These are phyloP conservation scores for Xylaria sp. DNA, from an alignment of 2,329 filamentous ascomycete genomes.

Conservation along the genomic window DNA sequence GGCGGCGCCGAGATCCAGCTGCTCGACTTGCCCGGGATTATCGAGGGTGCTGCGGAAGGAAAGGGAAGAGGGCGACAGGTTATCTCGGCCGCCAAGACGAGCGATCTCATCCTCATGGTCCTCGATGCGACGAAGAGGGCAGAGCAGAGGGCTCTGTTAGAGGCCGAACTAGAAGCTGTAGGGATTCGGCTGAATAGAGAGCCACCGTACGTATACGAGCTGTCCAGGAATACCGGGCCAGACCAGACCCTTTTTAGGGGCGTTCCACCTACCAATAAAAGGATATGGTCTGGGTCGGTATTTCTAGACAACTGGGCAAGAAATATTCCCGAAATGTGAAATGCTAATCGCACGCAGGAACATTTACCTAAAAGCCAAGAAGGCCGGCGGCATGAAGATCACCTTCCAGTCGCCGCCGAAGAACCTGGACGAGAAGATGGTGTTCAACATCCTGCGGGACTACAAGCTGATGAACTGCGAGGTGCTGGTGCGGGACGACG, in stretches of 20 bases:
- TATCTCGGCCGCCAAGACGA: constrained; percentile 97
- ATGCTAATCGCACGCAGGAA: constrained; percentile 60
- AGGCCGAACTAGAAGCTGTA: constrained; percentile 91
- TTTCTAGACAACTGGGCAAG: not conserved
- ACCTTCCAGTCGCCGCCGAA: constrained; percentile 91
- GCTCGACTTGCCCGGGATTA: constrained; percentile 95
- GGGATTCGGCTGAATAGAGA: constrained; percentile 91
- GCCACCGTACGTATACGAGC: constrained; percentile 64
- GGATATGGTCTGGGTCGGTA: not conserved
- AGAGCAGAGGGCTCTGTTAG: constrained; percentile 86
- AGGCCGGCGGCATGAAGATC: constrained; percentile 98
- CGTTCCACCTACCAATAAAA: no score
- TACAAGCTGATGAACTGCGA: constrained; percentile 99
- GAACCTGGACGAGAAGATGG: constrained; percentile 93
- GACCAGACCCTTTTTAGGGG: not conserved
- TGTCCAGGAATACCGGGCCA: constrained; percentile 9
- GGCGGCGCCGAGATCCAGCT: constrained; percentile 98
- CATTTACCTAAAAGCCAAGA: constrained; percentile 95
- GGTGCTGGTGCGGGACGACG: constrained; percentile 91
- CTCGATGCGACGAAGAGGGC: constrained; percentile 95
- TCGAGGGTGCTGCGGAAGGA: constrained; percentile 93
- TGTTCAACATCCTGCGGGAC: constrained; percentile 95
- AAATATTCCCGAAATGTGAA: not conserved
- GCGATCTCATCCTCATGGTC: constrained; percentile 95
- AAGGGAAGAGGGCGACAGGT: constrained; percentile 96